Percentiles rank a stretch among this genome's conserved stretches.
Conservation (phyloP, 2,329 filamentous ascomycete genomes). For the Teratosphaeria zuluensis region DNA sequence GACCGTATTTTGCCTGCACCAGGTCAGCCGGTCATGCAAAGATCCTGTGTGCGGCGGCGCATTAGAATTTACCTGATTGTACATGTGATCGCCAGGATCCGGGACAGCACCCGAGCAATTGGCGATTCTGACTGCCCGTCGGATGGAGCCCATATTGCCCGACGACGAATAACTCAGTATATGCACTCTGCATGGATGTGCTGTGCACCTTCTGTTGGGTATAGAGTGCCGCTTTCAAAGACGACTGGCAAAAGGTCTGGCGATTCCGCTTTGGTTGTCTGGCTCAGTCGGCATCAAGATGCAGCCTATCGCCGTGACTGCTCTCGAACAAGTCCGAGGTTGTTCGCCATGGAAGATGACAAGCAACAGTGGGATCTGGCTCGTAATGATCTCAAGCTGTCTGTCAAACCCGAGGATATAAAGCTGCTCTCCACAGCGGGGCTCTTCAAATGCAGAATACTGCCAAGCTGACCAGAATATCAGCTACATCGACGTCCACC, state of each 20-base stretch:
- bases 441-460: constrained; percentile 31
- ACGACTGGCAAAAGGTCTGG: too few relatives aligned
- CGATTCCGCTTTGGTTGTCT: too few relatives aligned
- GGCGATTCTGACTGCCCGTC: constrained; percentile 5
- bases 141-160: constrained; percentile 3
- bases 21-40: not conserved
- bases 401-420: not conserved
- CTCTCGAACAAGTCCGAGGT: too few relatives aligned
- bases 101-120: constrained; percentile 16
- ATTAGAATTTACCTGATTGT: constrained; percentile 8
- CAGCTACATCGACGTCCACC: constrained; percentile 33
- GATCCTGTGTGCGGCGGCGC: not conserved
- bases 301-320: too few relatives aligned
- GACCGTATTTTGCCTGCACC: constrained; percentile 14
- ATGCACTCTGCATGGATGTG: too few relatives aligned
- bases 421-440: not conserved
- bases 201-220: too few relatives aligned
- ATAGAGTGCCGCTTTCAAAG: too few relatives aligned
- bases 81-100: constrained; percentile 19
- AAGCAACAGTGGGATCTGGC: too few relatives aligned
- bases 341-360: too few relatives aligned
- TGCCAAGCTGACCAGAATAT: constrained; percentile 29
- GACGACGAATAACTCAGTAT: not conserved
- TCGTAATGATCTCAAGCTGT: not conserved
- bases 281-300: too few relatives aligned